Conservation (phyloP, 1,284 basidiomycete genomes). For the Ceratobasidium sp. region DNA sequence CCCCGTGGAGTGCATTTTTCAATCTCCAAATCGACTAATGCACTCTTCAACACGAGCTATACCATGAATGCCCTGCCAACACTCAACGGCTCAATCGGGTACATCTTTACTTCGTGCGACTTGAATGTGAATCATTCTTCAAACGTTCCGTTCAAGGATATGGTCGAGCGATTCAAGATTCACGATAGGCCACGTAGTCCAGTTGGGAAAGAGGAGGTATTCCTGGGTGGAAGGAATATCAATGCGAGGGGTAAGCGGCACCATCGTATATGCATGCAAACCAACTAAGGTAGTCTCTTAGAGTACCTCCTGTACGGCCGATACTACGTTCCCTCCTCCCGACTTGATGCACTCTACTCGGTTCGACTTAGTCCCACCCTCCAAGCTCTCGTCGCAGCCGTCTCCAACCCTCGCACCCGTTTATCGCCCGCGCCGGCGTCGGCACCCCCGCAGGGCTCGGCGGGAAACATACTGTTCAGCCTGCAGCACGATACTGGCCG, state of each 20-base stretch:
- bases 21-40: constrained; percentile 88
- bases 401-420: constrained; percentile 67
- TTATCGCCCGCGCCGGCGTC: constrained; percentile 45
- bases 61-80: constrained; percentile 91
- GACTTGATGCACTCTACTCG: constrained; percentile 89
- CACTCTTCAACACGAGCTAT: constrained; percentile 89
- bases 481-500: constrained; percentile 91
- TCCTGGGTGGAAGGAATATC: constrained; percentile 76
- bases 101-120: constrained; percentile 88
- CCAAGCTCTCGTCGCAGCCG: constrained; percentile 72
- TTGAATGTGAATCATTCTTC: constrained; percentile 73
- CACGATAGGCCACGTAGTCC: constrained; percentile 79
- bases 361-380: constrained; percentile 76
- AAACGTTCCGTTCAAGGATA: constrained; percentile 83
- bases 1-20: constrained; percentile 80
- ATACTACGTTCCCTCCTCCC: constrained; percentile 85
- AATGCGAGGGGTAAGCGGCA: constrained; percentile 71
- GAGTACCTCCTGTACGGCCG: constrained; percentile 94
- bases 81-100: constrained; percentile 90
- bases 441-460: constrained; percentile 42
- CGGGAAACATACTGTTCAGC: constrained; percentile 83
- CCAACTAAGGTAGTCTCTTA: constrained; percentile 48
- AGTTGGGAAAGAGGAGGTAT: constrained; percentile 76
- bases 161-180: constrained; percentile 84
- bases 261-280: constrained; percentile 3